A percentile compares a stretch with the other conserved stretches of the same genome.
phyloP scores from a whole-genome alignment of 345 rosid species.

The Moricandia moricandioides region DNA sequence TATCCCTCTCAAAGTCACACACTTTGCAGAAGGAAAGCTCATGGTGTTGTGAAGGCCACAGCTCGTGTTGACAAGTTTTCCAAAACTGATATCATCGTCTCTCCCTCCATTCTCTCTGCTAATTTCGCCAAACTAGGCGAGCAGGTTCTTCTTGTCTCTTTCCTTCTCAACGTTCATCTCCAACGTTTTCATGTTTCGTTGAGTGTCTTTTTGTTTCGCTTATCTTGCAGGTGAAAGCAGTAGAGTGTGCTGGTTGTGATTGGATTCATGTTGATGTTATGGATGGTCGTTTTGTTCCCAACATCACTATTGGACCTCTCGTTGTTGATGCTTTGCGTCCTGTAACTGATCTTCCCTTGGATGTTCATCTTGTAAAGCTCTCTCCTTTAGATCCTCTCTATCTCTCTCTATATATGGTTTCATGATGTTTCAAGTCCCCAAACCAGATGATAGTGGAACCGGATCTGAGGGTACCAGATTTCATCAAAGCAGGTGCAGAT shows the following conservation, averaged over 20 bases:
- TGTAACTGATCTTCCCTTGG: constrained; percentile 89
- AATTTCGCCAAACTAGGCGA: constrained; percentile 89
- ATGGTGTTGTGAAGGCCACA: constrained; percentile 69
- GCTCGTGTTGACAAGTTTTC: constrained; percentile 92
- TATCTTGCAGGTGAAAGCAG: constrained; percentile 77
- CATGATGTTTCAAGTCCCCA: constrained; percentile 5
- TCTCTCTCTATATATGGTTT: constrained; percentile 1
- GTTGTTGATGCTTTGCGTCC: constrained; percentile 95
- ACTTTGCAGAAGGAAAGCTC: constrained; percentile 47
- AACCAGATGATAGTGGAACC: constrained; percentile 97
- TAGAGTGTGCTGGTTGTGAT: constrained; percentile 89
- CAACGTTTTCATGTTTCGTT: neutral
- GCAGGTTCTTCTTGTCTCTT: constrained; percentile 44
- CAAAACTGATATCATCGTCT: constrained; percentile 78
- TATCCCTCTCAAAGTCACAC: no score
- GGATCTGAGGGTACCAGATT: constrained; percentile 86
- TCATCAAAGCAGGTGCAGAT: constrained; percentile 98
- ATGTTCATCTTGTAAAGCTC: constrained; percentile 82
- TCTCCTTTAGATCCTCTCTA: neutral
- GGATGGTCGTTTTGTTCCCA: constrained; percentile 99
- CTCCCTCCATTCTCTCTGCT: constrained; percentile 94
- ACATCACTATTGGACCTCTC: constrained; percentile 95
- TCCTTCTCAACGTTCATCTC: no score
- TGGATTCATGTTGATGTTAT: constrained; percentile 99
- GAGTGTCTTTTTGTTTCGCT: neutral